Conservation (phyloP, 371 early-diverging fungal species). For the Mucor circinelloides region DNA sequence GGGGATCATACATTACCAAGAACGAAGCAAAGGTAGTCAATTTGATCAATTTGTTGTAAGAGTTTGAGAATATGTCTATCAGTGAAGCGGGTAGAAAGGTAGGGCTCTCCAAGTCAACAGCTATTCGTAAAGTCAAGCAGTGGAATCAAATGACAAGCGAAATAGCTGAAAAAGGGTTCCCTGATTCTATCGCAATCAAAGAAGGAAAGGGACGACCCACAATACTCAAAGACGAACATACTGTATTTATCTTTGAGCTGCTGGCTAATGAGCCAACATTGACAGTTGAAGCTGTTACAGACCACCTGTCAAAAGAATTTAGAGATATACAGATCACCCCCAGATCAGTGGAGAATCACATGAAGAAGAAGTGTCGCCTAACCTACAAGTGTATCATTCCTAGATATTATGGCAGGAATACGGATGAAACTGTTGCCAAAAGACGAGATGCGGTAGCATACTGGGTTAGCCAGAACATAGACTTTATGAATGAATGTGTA, state of each 20-base stretch:
- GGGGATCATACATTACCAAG: constrained; percentile 20
- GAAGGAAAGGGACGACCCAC: too few species aligned
- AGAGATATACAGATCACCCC: constrained; percentile 22
- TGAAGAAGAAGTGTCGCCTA: constrained; percentile 19
- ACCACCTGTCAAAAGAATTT: constrained; percentile 22
- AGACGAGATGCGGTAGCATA: constrained; percentile 25
- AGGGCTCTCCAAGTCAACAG: too few species aligned
- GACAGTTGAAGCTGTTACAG: constrained; percentile 18
- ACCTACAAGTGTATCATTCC: constrained; percentile 27
- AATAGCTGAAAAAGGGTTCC: constrained; percentile 18
- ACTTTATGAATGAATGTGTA: too few species aligned
- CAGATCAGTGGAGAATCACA: constrained; percentile 24
- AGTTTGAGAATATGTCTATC: too few species aligned
- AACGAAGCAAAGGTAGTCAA: constrained; percentile 27
- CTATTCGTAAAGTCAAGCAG: too few species aligned
- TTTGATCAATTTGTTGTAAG: constrained; percentile 24
- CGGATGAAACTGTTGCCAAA: constrained; percentile 21
- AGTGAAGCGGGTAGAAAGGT: too few species aligned
- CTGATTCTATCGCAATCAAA: constrained; percentile 21
- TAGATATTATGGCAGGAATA: too few species aligned
- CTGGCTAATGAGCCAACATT: constrained; percentile 22
- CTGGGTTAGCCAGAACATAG: constrained; percentile 24
- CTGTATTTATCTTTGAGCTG: constrained; percentile 23
- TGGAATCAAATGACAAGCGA: constrained; percentile 9
- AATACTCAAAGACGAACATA: too few species aligned